Conservation (phyloP, 768 basidiomycete genomes). For the Thelephora ganbajun region DNA sequence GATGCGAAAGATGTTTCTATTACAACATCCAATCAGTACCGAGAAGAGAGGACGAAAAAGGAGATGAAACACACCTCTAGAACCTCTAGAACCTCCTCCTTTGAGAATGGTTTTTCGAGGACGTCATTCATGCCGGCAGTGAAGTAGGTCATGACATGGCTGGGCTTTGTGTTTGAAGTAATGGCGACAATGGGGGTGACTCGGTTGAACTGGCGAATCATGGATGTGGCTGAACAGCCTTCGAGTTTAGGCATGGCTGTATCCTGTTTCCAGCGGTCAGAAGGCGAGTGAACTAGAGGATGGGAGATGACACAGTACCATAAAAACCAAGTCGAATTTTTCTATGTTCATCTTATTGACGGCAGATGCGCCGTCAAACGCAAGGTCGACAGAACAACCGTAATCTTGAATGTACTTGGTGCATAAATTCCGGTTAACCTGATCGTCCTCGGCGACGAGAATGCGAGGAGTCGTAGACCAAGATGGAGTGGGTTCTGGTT, state of each 20-base stretch:
- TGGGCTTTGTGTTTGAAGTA: constrained; percentile 90
- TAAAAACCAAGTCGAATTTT: constrained; percentile 91
- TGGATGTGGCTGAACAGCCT: constrained; percentile 78
- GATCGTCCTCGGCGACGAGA: constrained; percentile 90
- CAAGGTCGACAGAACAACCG: constrained; percentile 89
- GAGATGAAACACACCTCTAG: constrained; percentile 48
- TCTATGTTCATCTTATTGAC: constrained; percentile 95
- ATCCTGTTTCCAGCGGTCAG: constrained; percentile 36
- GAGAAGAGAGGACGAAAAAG: not conserved
- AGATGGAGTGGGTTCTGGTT: constrained; percentile 32
- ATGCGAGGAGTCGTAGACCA: constrained; percentile 90
- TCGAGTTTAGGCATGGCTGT: constrained; percentile 90
- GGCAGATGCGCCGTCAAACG: constrained; percentile 83
- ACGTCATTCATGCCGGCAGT: constrained; percentile 93
- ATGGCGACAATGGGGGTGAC: constrained; percentile 97
- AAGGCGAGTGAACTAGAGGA: constrained; percentile 1
- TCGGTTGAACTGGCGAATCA: constrained; percentile 93
- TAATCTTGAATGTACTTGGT: constrained; percentile 93
- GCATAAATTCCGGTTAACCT: constrained; percentile 74
- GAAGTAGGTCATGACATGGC: constrained; percentile 86
- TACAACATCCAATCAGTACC: not conserved
- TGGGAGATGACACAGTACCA: constrained; percentile 39
- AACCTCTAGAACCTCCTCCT: constrained; percentile 80
- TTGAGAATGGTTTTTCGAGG: constrained; percentile 91
- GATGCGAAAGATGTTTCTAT: constrained; percentile 78